Conservation (phyloP, 2,329 filamentous ascomycete species). For the Trichoderma hamatum region DNA sequence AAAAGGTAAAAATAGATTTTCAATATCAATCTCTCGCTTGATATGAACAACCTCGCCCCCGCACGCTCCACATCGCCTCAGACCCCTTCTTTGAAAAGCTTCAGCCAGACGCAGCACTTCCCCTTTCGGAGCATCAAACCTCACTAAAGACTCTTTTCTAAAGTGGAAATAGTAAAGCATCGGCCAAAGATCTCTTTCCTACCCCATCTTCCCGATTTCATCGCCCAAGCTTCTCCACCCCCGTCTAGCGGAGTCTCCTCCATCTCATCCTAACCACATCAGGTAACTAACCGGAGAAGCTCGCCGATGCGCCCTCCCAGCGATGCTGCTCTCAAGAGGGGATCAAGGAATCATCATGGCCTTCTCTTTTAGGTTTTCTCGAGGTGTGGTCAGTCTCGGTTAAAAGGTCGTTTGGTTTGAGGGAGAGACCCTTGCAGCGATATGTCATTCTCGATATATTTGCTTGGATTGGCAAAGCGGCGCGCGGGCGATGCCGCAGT, state of each 20-base stretch:
- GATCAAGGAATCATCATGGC: background rate
- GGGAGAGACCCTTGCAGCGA: background rate
- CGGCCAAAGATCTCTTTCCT: background rate
- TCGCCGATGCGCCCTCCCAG: conserved; percentile 9
- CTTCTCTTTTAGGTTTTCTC: background rate
- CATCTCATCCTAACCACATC: conserved; percentile 13
- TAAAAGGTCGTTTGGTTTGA: background rate
- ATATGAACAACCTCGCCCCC: background rate
- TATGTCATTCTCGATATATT: conserved; percentile 17
- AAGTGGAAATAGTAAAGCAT: background rate
- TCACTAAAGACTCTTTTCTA: background rate
- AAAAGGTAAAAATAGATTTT: background rate
- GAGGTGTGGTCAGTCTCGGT: background rate
- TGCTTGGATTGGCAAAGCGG: conserved; percentile 14
- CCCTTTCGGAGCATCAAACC: background rate
- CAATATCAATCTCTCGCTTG: background rate
- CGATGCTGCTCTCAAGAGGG: background rate
- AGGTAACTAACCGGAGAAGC: conserved; percentile 22
- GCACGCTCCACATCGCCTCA: background rate
- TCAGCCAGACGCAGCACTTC: background rate
- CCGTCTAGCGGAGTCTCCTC: conserved; percentile 4
- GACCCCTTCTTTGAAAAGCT: background rate
- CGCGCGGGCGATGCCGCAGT: background rate
- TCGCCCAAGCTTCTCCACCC: background rate
- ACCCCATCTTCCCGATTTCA: background rate